phyloP scores from a whole-genome alignment of 495 filamentous ascomycete genomes.

The Lasiosphaeria miniovina region DNA sequence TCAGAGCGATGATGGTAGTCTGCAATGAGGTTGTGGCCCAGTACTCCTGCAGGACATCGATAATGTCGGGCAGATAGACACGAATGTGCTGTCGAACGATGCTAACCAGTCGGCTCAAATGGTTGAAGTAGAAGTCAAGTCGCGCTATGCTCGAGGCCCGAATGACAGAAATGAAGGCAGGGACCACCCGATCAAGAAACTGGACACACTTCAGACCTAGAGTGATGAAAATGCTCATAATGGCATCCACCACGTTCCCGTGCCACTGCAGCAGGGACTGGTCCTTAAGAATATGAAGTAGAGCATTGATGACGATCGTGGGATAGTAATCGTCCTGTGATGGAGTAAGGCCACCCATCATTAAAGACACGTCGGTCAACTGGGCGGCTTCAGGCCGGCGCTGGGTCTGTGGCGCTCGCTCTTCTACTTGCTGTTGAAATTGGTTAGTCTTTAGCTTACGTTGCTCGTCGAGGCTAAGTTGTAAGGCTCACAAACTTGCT shows the following conservation, averaged over 20 bases:
- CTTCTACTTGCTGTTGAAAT: conserved; percentile 49
- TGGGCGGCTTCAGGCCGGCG: conserved; percentile 57
- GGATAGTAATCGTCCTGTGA: conserved; percentile 98
- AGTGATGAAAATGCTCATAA: conserved; percentile 98
- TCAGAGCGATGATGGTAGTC: conserved; percentile 81
- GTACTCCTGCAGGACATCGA: conserved; percentile 77
- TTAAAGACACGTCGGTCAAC: conserved; percentile 90
- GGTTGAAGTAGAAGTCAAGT: conserved; percentile 94
- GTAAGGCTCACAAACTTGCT: no score
- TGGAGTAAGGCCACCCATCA: conserved; percentile 96
- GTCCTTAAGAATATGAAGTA: conserved; percentile 88
- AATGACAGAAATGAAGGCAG: conserved; percentile 86
- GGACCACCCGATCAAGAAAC: conserved; percentile 88
- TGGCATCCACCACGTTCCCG: conserved; percentile 93
- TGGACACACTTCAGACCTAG: conserved; percentile 91
- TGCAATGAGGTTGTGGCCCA: conserved; percentile 80
- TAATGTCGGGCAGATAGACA: conserved; percentile 78
- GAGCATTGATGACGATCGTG: conserved; percentile 92
- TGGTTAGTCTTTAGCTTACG: conserved; percentile 39
- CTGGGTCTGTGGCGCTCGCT: conserved; percentile 61
- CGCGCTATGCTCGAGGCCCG: conserved; percentile 66
- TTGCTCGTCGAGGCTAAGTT: neutral
- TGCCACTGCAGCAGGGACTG: conserved; percentile 84
- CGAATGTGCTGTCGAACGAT: conserved; percentile 96
- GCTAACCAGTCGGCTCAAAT: conserved; percentile 84